These are phyloP conservation scores for Canna indica DNA, from an alignment of 176 grass and related monocot species.

Conservation along the genomic window DNA sequence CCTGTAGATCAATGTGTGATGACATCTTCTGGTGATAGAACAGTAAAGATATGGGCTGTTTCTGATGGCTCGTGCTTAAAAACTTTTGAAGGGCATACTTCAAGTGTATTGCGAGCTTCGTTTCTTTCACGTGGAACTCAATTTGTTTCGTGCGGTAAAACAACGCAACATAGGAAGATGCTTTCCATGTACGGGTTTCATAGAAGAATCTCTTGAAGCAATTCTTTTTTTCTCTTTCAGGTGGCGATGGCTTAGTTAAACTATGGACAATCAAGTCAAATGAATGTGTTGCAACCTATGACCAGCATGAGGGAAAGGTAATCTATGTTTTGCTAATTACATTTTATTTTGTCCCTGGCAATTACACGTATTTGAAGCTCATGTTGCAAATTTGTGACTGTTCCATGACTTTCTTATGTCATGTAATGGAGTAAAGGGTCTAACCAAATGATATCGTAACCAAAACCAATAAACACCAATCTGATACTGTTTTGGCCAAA, in stretches of 20 bases:
- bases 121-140: slow-evolving; percentile 81
- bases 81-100: slow-evolving; percentile 89
- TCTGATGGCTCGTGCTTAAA: slow-evolving; percentile 88
- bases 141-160: slow-evolving; percentile 78
- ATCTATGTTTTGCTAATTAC: not conserved
- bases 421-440: no score
- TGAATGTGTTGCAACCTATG: slow-evolving; percentile 91
- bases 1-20: slow-evolving; percentile 86
- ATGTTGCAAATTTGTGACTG: not conserved
- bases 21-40: slow-evolving; percentile 87
- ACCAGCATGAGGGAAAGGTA: slow-evolving; percentile 95
- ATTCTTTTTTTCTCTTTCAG: slow-evolving; percentile 28
- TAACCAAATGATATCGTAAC: no score
- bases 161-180: slow-evolving; percentile 11
- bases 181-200: not conserved
- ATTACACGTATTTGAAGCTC: no score
- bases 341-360: no score
- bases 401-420: no score
- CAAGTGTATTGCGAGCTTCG: slow-evolving; percentile 66
- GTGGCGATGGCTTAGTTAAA: slow-evolving; percentile 93
- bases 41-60: slow-evolving; percentile 84
- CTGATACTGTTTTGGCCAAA: no score
- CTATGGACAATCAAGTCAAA: slow-evolving; percentile 86
- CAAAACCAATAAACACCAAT: no score
- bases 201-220: not conserved